A percentile compares a stretch with the other conserved stretches of the same genome.
Conservation (phyloP, 2,329 filamentous ascomycete species). For the Fonsecaea erecta region DNA sequence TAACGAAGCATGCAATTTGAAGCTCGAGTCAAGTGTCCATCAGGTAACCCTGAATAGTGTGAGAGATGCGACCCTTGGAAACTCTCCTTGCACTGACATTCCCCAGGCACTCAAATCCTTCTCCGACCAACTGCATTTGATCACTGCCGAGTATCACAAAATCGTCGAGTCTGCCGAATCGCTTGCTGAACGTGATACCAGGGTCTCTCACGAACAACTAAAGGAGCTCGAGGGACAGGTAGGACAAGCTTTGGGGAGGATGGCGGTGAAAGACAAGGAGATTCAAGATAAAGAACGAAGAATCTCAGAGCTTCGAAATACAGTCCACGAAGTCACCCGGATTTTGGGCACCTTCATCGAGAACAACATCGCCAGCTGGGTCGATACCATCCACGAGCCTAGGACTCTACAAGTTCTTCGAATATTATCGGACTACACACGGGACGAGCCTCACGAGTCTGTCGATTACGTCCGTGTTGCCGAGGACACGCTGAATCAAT, state of each 20-base stretch:
- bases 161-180: slow-evolving; percentile 31
- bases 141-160: slow-evolving; percentile 27
- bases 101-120: slow-evolving; percentile 26
- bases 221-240: slow-evolving; percentile 27
- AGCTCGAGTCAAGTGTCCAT: slow-evolving; percentile 23
- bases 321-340: slow-evolving; percentile 26
- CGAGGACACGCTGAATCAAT: slow-evolving; percentile 24
- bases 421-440: slow-evolving; percentile 30
- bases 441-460: background rate
- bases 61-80: background rate
- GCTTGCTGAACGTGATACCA: slow-evolving; percentile 30
- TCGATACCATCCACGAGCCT: slow-evolving; percentile 22
- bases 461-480: slow-evolving; percentile 28
- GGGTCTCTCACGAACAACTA: slow-evolving; percentile 21
- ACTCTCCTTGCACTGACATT: slow-evolving; percentile 13
- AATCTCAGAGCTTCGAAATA: slow-evolving; percentile 27
- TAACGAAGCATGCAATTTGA: slow-evolving; percentile 23
- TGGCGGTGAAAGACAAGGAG: slow-evolving; percentile 25
- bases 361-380: slow-evolving; percentile 20
- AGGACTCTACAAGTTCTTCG: slow-evolving; percentile 28
- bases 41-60: slow-evolving; percentile 22
- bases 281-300: slow-evolving; percentile 23
- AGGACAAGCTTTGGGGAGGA: slow-evolving; percentile 14
- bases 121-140: slow-evolving; percentile 21
- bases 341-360: slow-evolving; percentile 32